Base-by-base conservation (phyloP, 345 rosid species). In the Heritiera littoralis region DNA sequence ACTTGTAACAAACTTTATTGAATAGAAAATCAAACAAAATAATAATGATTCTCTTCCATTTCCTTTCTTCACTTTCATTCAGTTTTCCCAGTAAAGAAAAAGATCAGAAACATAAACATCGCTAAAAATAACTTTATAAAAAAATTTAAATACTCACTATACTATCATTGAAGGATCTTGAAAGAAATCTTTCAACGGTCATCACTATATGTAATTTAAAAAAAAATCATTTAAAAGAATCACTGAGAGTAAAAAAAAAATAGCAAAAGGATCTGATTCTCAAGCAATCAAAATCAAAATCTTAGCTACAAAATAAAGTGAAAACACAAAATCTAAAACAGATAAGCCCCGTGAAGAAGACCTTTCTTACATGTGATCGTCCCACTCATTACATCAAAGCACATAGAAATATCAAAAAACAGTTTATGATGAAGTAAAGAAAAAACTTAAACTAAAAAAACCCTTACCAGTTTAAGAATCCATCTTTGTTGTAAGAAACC, bases 311-410 rank as follows among this genome's bases (percentile, higher is more conserved):
- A 64, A 35, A 30, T 74, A 77, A 85, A 81, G 69, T 69, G 61
- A 78, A 65, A 79, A 35, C 10, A 46, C 3, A 76, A 81, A 74
- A 18, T 0, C 10, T 35, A 59, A 67, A 52, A 70, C 61, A 18
- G 10, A 77, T 38, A 49, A 80, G n/a, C 35, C 80, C 81, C 52
- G 72, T 63, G 48, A 65, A 45, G 18, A 79, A 81, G 83, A 86
- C 79, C 76, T 76, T 75, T 45, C 49, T 51, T 45, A 77, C 85
- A 84, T 82, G 85, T 85, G 77, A 87, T 43, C 79, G 59, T 11
- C 45, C 69, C n/a, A 63, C 51, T 68, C 76, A 54, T 81, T 76
- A 20, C 72, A 66, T 54, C 66, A n/a, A 83, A 38, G 20, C 74
- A 15, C 40, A 64, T 4, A 75, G 12, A 52, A 8, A 43, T 56